Conservation (phyloP, 2,329 filamentous ascomycete species). For the Dactylellina parvicollis region DNA sequence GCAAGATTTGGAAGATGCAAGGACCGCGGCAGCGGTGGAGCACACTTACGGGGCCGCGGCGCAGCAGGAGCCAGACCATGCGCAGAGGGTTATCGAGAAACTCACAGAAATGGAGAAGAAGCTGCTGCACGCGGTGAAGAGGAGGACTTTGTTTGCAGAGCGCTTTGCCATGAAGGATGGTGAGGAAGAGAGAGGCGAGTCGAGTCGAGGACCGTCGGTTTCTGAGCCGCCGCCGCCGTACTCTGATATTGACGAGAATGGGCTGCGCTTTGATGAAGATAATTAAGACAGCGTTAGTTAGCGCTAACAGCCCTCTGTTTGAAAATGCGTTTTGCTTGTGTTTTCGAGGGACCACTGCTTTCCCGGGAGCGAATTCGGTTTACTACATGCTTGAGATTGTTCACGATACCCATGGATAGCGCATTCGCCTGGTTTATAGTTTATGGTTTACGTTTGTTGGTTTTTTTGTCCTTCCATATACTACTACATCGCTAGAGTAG, state of each 20-base stretch:
- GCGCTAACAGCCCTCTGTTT: neutral
- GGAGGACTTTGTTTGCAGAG: conserved; percentile 39
- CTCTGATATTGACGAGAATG: conserved; percentile 45
- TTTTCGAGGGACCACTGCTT: conserved; percentile 9
- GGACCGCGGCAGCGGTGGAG: conserved; percentile 35
- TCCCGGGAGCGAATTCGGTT: conserved; percentile 15
- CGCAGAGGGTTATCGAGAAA: conserved; percentile 45
- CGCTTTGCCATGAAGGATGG: conserved; percentile 34
- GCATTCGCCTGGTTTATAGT: conserved; percentile 10
- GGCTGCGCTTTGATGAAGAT: conserved; percentile 45
- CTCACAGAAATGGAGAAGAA: conserved; percentile 49
- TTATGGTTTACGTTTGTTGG: conserved; percentile 9
- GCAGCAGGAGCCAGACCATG: conserved; percentile 34
- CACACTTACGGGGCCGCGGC: conserved; percentile 28
- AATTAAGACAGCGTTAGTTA: conserved; percentile 4
- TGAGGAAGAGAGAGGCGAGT: conserved; percentile 42
- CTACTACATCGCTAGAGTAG: conserved; percentile 15
- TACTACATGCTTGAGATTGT: conserved; percentile 19
- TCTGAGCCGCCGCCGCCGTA: conserved; percentile 50
- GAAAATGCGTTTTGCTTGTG: conserved; percentile 3
- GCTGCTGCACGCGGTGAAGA: conserved; percentile 44
- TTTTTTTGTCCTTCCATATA: conserved; percentile 14
- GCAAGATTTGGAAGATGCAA: conserved; percentile 44
- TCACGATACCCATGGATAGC: conserved; percentile 53
- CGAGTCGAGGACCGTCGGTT: conserved; percentile 45